Conservation (phyloP, 1,284 basidiomycete genomes). For the Golubevia pallescens region DNA sequence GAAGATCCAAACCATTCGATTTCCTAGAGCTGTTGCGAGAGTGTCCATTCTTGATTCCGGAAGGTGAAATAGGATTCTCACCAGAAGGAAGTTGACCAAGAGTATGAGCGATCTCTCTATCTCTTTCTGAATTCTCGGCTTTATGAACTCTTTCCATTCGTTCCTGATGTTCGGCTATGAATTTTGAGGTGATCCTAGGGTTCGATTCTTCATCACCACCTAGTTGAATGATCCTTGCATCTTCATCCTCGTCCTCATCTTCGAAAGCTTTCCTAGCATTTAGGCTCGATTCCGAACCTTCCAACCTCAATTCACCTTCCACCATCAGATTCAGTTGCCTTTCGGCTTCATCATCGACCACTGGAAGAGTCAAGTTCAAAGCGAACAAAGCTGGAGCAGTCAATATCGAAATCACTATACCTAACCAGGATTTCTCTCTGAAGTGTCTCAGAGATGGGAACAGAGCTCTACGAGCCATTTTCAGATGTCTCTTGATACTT, state of each 20-base stretch:
- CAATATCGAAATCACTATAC: constrained; percentile 77
- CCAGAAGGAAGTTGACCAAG: constrained; percentile 26
- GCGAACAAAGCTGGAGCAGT: constrained; percentile 84
- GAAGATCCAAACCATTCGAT: constrained; percentile 11
- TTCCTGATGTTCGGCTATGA: constrained; percentile 3
- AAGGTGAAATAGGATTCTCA: neutral
- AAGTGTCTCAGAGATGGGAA: constrained; percentile 87
- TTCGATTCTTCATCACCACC: constrained; percentile 1
- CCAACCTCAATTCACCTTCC: constrained; percentile 44
- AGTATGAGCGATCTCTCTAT: constrained; percentile 33
- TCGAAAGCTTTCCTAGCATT: constrained; percentile 7
- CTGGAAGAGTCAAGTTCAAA: constrained; percentile 87
- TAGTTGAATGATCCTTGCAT: constrained; percentile 10
- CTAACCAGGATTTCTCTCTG: constrained; percentile 74
- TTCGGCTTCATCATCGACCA: constrained; percentile 71
- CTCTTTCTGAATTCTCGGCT: constrained; percentile 21
- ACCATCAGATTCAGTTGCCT: constrained; percentile 65
- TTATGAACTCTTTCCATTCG: constrained; percentile 8
- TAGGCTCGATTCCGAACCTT: constrained; percentile 29
- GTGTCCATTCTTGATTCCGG: neutral
- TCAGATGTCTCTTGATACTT: neutral
- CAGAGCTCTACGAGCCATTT: constrained; percentile 66
- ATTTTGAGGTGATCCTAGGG: constrained; percentile 1
- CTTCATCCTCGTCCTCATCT: constrained; percentile 17
- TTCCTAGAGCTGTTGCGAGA: constrained; percentile 19